phyloP scores from a whole-genome alignment of 2,329 filamentous ascomycete genomes.

The Didymella keratinophila region DNA sequence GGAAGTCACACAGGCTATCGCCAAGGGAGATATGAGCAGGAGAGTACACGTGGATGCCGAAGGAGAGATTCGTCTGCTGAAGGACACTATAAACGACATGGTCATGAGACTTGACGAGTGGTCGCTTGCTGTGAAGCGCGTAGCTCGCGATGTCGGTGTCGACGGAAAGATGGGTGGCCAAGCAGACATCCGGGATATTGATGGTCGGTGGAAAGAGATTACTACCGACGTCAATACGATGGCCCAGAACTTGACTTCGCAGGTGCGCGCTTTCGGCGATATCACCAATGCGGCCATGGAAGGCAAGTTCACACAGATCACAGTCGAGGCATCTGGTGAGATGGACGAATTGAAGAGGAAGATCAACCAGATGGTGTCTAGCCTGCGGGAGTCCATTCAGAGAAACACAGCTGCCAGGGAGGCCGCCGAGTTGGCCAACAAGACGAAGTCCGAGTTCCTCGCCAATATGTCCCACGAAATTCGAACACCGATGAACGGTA shows the following conservation, averaged over 20 bases:
- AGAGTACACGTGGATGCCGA: slow-evolving; percentile 95
- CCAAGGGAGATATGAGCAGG: slow-evolving; percentile 93
- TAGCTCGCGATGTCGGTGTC: slow-evolving; percentile 95
- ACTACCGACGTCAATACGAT: slow-evolving; percentile 97
- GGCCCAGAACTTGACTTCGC: slow-evolving; percentile 83
- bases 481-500: slow-evolving; percentile 95
- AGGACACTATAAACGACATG: slow-evolving; percentile 99
- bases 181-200: slow-evolving; percentile 90
- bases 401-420: slow-evolving; percentile 95
- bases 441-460: slow-evolving; percentile 97
- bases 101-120: slow-evolving; percentile 94
- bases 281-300: slow-evolving; percentile 98
- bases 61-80: slow-evolving; percentile 91
- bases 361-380: slow-evolving; percentile 99
- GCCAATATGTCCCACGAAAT: slow-evolving; percentile 99
- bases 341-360: slow-evolving; percentile 99
- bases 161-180: slow-evolving; percentile 99
- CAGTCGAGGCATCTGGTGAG: slow-evolving; percentile 95
- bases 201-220: slow-evolving; percentile 97
- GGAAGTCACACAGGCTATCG: slow-evolving; percentile 92
- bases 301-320: slow-evolving; percentile 96
- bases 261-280: slow-evolving; percentile 96
- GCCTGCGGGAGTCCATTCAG: slow-evolving; percentile 93
- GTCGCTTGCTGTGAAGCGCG: slow-evolving; percentile 93
- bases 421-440: slow-evolving; percentile 94